Conservation (phyloP, 1,139 yeast genomes). For the Lodderomyces parapsilosis region DNA sequence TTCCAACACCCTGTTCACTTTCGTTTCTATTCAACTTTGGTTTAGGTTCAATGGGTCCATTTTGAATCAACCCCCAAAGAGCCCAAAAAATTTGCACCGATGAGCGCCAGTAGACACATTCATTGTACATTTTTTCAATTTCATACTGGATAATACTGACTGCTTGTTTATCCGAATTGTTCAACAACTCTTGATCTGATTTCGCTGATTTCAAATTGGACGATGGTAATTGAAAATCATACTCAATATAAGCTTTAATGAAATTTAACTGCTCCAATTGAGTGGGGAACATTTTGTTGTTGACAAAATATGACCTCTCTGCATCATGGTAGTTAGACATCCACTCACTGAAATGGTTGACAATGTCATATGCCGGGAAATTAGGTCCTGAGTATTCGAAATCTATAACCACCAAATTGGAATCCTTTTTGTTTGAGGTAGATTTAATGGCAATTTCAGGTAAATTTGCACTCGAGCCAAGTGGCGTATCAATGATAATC, state of each 20-base stretch:
- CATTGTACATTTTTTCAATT: conserved; percentile 59
- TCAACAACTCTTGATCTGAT: conserved; percentile 17
- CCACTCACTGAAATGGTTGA: conserved; percentile 93
- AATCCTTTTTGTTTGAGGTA: conserved; percentile 50
- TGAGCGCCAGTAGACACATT: conserved; percentile 76
- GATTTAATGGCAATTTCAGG: conserved; percentile 23
- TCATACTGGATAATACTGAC: conserved; percentile 45
- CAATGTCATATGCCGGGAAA: conserved; percentile 84
- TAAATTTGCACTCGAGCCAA: conserved; percentile 18
- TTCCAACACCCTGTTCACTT: conserved; percentile 32
- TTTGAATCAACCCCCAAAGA: conserved; percentile 87
- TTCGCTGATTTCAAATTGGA: conserved; percentile 29
- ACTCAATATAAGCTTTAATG: conserved; percentile 69
- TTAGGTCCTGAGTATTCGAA: conserved; percentile 97
- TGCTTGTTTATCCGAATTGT: conserved; percentile 15
- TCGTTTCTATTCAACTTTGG: conserved; percentile 10
- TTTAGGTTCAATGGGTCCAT: conserved; percentile 41
- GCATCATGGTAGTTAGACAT: conserved; percentile 88
- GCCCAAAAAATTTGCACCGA: conserved; percentile 81
- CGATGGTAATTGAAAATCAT: conserved; percentile 42
- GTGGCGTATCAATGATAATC: conserved; percentile 28
- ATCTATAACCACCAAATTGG: conserved; percentile 86
- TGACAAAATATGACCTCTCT: conserved; percentile 55
- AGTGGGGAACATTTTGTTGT: conserved; percentile 60
- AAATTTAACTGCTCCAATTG: conserved; percentile 67